These are phyloP conservation scores for Colletotrichum musicola DNA, from an alignment of 2,329 filamentous ascomycete genomes.

Conservation along the genomic window DNA sequence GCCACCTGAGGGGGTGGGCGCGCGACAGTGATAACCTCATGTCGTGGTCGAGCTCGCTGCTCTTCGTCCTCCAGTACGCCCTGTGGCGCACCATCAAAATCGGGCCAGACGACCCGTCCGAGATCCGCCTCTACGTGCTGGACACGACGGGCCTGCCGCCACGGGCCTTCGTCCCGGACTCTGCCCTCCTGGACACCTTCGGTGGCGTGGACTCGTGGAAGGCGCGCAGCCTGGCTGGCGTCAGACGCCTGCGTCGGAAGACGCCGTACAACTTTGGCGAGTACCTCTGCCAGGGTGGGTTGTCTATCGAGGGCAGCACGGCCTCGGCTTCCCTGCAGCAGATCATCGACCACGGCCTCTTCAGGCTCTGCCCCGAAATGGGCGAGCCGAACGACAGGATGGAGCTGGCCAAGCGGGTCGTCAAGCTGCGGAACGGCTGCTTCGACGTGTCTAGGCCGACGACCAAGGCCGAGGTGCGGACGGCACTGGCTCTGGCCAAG, in stretches of 20 bases:
- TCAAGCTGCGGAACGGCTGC: not conserved
- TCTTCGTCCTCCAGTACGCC: not conserved
- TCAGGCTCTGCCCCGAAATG: slow-evolving; percentile 13
- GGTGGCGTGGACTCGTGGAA: not conserved
- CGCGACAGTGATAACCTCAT: slow-evolving; percentile 14
- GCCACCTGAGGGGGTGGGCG: slow-evolving; percentile 5
- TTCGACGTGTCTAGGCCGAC: not conserved
- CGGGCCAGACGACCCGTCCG: not conserved
- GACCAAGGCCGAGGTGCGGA: not conserved
- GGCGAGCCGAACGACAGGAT: slow-evolving; percentile 4
- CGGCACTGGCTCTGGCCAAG: not conserved
- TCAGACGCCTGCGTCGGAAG: not conserved
- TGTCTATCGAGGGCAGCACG: not conserved
- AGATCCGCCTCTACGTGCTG: slow-evolving; percentile 1
- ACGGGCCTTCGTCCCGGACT: not conserved
- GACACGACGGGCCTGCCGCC: not conserved
- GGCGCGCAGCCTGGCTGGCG: not conserved
- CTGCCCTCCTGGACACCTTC: not conserved
- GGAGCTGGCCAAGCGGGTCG: slow-evolving; percentile 17
- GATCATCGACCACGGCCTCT: not conserved
- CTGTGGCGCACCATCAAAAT: slow-evolving; percentile 4
- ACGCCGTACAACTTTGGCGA: slow-evolving; percentile 17
- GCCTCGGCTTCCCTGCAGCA: slow-evolving; percentile 1
- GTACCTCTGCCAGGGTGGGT: slow-evolving; percentile 10
- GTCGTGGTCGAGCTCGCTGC: slow-evolving; percentile 20